Evolutionary conservation across 805 yeast species (phyloP), one percentile per base, ranked within the genome.

Genomic region (Candida maris): DNA sequence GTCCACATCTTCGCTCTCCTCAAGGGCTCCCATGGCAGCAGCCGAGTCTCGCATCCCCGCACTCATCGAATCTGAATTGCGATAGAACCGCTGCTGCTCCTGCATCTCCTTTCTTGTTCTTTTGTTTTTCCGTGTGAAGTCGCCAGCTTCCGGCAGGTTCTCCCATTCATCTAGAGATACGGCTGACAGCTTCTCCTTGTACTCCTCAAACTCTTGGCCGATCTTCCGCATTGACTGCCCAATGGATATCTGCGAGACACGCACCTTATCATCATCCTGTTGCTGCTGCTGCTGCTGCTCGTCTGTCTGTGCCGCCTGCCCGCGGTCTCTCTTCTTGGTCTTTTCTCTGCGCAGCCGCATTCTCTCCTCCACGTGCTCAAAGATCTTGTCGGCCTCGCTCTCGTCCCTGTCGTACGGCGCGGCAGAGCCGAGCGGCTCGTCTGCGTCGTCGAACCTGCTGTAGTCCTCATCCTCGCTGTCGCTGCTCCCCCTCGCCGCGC

Each of bases 121-220:
- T 48, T 88, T 86, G 59, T 87, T 87, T 39, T 77, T 68, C 51
- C 79, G 72, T 0, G 98, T 93, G 51, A 85, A 65, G 58, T 91
- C 97, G 1, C 87, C 84, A 2, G 86, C 93, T 44, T 87, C 96
- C 0, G 97, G 97, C 3, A 91, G 53, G 42, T 67, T 71, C 4
- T 73, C 69, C 98, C 98, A 91, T 51, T 89, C 81, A 3, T 76
- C 83, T 15, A 67, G 73, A 3, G 84, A 67, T 0, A 91, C 75
- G 0, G 58, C 48, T 0, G 79, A 64, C 25, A 89, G 59, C 1
- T 70, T 76, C 19, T 79, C 62, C 52, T 89, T 88, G 41, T 83
- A 64, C 51, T 82, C 91, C 1, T 75, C 64, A 55, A 87, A 85
- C 44, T 80, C 77, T n/a, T 56, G 63, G 7, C 77, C 63, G 13